Conservation (phyloP, 441 rosid species). For the Francoa sonchifolia region DNA sequence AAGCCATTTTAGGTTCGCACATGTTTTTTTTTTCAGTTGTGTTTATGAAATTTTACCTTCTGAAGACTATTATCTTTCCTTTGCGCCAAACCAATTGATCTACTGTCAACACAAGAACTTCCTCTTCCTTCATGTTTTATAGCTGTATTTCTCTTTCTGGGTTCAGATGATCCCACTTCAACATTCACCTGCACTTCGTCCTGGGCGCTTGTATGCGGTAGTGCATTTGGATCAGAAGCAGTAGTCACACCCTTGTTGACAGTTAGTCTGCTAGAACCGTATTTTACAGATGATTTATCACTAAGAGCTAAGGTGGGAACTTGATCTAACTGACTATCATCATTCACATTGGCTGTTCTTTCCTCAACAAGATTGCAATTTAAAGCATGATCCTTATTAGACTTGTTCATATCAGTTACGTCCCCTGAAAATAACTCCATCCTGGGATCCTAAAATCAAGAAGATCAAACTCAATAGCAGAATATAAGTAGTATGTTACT, state of each 20-base stretch:
- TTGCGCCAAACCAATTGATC: constrained; percentile 40
- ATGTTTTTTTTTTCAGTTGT: too few relatives aligned
- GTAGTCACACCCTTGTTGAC: constrained; percentile 25
- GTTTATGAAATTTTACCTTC: constrained; percentile 59
- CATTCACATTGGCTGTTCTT: constrained; percentile 37
- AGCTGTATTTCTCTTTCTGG: constrained; percentile 24
- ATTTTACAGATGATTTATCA: constrained; percentile 36
- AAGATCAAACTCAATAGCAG: background rate
- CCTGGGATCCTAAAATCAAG: constrained; percentile 38
- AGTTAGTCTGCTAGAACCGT: constrained; percentile 29
- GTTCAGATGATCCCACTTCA: constrained; percentile 37
- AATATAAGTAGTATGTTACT: too few relatives aligned
- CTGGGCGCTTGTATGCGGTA: constrained; percentile 18
- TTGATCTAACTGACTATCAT: constrained; percentile 52
- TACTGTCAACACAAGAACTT: constrained; percentile 26
- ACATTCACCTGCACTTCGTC: constrained; percentile 34
- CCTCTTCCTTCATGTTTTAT: constrained; percentile 42
- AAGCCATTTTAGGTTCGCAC: too few relatives aligned
- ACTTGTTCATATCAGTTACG: constrained; percentile 24
- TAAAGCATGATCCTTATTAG: too few relatives aligned
- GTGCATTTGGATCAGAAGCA: constrained; percentile 25
- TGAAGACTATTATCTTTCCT: constrained; percentile 37
- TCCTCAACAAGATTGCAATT: constrained; percentile 34
- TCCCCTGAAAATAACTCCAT: constrained; percentile 33
- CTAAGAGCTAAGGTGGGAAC: constrained; percentile 64